phyloP scores from a whole-genome alignment of 139 green algal genomes.

The Pycnococcus provasolii region DNA sequence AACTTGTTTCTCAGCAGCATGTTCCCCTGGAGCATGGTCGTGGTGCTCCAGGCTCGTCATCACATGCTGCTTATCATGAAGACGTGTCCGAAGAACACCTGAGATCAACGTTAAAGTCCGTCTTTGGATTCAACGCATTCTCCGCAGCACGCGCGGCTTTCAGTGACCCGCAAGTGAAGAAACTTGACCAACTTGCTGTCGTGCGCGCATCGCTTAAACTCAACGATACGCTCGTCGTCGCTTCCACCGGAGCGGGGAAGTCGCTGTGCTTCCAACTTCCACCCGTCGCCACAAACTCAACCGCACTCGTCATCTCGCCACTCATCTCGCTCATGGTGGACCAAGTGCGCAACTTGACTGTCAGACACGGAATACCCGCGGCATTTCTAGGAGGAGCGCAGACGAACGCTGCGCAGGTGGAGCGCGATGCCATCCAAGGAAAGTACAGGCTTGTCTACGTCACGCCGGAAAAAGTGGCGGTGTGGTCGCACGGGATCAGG shows the following conservation, averaged over 20 bases:
- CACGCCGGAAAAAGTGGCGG: slow-evolving; percentile 33
- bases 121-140: too few species aligned
- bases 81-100: too few species aligned
- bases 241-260: too few species aligned
- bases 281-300: slow-evolving; percentile 28
- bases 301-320: slow-evolving; percentile 86
- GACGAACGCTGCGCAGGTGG: background rate
- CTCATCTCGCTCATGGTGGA: slow-evolving; percentile 93
- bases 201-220: slow-evolving; percentile 39
- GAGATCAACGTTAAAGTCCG: too few species aligned
- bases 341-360: slow-evolving; percentile 42
- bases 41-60: too few species aligned
- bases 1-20: too few species aligned
- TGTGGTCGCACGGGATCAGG: background rate
- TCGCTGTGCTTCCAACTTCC: too few species aligned
- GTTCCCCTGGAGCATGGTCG: too few species aligned
- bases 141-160: too few species aligned
- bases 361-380: slow-evolving; percentile 6
- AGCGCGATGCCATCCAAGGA: slow-evolving; percentile 13
- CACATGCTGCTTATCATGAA: too few species aligned
- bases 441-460: slow-evolving; percentile 33
- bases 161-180: too few species aligned
- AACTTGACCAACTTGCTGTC: slow-evolving; percentile 11
- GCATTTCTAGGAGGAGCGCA: slow-evolving; percentile 29
- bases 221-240: too few species aligned